Conservation (phyloP, 2,329 filamentous ascomycete genomes). For the Dactylellina leptospora region DNA sequence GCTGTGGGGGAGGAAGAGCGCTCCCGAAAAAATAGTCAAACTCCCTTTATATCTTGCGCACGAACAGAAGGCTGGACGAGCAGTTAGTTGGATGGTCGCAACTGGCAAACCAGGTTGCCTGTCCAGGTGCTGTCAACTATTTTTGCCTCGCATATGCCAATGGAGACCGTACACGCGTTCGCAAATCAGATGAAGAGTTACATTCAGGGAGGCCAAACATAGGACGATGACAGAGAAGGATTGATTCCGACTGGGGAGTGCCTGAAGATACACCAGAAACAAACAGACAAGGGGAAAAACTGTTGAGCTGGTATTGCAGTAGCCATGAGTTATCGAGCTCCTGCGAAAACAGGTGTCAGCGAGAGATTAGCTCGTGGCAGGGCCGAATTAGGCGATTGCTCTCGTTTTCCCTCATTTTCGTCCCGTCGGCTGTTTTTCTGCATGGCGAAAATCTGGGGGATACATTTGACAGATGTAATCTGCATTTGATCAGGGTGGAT, state of each 20-base stretch:
- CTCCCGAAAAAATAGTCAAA: slow-evolving; percentile 30
- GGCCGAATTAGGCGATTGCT: slow-evolving; percentile 40
- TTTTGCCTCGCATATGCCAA: slow-evolving; percentile 41
- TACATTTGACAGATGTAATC: background rate
- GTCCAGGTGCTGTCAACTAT: slow-evolving; percentile 21
- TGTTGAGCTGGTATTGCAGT: slow-evolving; percentile 36
- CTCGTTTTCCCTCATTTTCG: slow-evolving; percentile 23
- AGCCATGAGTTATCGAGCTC: slow-evolving; percentile 27
- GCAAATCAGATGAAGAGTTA: slow-evolving; percentile 37
- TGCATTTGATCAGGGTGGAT: background rate
- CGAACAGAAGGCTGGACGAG: no score
- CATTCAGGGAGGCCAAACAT: slow-evolving; percentile 1
- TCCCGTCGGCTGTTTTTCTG: slow-evolving; percentile 35
- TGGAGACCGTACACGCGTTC: slow-evolving; percentile 44
- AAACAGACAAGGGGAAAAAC: slow-evolving; percentile 1
- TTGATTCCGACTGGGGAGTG: slow-evolving; percentile 12
- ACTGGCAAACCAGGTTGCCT: slow-evolving; percentile 34
- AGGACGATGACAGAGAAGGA: slow-evolving; percentile 14
- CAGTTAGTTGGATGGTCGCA: slow-evolving; percentile 12
- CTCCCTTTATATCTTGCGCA: no score
- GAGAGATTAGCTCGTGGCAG: slow-evolving; percentile 45
- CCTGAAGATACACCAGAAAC: no score
- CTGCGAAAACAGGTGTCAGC: slow-evolving; percentile 53
- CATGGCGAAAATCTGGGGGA: slow-evolving; percentile 29
- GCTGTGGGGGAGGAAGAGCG: slow-evolving; percentile 18